Evolutionary conservation across 202 grass and related monocot species (phyloP), one percentile per base, ranked within the genome.

Genomic region (Hordeum pubiflorum): DNA sequence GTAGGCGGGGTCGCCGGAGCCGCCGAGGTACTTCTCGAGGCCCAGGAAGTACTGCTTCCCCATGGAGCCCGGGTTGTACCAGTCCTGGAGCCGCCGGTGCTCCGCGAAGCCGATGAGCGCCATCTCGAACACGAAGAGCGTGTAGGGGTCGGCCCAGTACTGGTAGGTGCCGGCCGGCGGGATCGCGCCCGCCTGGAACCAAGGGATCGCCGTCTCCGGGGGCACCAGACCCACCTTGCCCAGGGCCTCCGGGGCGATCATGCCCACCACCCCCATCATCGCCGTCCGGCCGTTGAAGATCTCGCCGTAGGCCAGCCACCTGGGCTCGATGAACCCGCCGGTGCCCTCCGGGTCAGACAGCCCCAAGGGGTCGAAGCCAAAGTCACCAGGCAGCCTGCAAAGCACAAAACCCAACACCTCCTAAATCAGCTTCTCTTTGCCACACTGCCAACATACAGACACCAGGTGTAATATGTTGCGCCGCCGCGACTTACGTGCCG

Each of bases 141-240:
- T 98, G 95, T 93, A 95, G 1, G 89, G 73, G 84, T 98, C 95
- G 13, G 95, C 95, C 95, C 95, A 98, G 86, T 95, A 98, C 69
- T 58, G 11, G 86, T 98, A 98, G 23, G 95, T 95, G 17, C 95
- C 95, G 0, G 95, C 95, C 0, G 90, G 90, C 7, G 95, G 95
- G 86, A 98, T 85, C 1, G 94, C 95, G 5, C 95, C 95, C 1
- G 95, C 91, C 83, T 89, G 56, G 92, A 97, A 97, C 94, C 94
- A 97, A 2, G 94, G 92, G 60, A 94, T 87, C 14, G 94, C 94
- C 4, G 94, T 97, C 87, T 97, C 92, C 2, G 76, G 0, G 12
- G 92, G 95, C 39, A 98, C 94, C 8, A 91, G 65, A 4, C 92
- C 92, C 2, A 87, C 69, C 82, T 93, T 89, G n/a, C 95, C 95